These are phyloP conservation scores for Vitis hybrid DNA, from an alignment of 177 flowering plant species.

Conservation along the genomic window DNA sequence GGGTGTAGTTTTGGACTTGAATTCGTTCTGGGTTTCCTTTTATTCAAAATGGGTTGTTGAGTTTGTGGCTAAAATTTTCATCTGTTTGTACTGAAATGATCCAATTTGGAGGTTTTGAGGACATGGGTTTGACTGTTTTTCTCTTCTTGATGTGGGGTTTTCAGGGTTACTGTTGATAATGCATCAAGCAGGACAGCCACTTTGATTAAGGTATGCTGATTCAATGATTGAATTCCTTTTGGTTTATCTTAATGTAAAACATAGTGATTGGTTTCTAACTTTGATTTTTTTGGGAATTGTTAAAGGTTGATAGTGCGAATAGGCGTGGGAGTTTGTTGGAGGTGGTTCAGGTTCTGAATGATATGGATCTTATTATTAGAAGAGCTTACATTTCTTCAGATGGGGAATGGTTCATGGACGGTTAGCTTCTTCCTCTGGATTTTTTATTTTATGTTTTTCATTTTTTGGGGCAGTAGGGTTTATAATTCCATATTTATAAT, in stretches of 20 bases:
- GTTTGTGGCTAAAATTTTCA: conserved; percentile 7
- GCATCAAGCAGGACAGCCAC: conserved; percentile 63
- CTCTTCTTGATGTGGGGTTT: conserved; percentile 16
- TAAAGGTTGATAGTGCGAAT: conserved; percentile 86
- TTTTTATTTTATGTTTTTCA: conserved; percentile 1
- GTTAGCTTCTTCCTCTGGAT: conserved; percentile 28
- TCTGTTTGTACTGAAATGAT: conserved; percentile 7
- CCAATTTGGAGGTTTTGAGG: conserved; percentile 5
- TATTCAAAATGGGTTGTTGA: conserved; percentile 13
- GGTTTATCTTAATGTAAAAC: background rate
- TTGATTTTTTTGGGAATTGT: conserved; percentile 4
- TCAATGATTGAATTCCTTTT: background rate
- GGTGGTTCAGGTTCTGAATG: conserved; percentile 88
- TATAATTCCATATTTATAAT: background rate
- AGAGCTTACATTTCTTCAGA: conserved; percentile 97
- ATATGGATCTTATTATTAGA: conserved; percentile 70
- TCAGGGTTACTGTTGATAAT: conserved; percentile 87
- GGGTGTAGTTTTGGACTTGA: background rate
- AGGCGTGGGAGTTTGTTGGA: conserved; percentile 72
- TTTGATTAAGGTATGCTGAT: conserved; percentile 61
- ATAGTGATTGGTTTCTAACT: background rate
- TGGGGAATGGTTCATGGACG: conserved; percentile 99
- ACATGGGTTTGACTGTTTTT: conserved; percentile 2
- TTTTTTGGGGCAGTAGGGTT: background rate
- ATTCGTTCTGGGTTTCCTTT: conserved; percentile 16